Percentiles rank a stretch among this genome's conserved stretches.
These are phyloP conservation scores for Bruguiera sexangula DNA, from an alignment of 345 rosid species.

Conservation along the genomic window DNA sequence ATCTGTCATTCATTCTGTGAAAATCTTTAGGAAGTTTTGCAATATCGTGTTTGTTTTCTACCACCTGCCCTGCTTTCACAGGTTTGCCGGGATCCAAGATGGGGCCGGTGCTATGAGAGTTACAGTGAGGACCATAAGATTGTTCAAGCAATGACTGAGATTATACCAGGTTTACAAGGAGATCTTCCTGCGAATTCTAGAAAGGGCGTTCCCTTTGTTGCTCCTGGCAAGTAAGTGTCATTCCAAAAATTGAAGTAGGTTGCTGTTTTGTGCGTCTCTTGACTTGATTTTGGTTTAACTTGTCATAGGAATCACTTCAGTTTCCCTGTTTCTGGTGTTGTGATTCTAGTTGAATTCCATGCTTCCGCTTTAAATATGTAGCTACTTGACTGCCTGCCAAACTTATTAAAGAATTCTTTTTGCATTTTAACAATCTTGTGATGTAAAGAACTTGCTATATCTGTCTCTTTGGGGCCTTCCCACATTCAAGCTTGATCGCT, in stretches of 20 bases:
- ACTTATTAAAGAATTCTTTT: no score
- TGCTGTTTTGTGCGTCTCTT: not conserved
- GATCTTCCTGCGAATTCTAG: constrained; percentile 14
- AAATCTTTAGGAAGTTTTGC: not conserved
- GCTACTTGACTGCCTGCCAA: no score
- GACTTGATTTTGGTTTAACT: no score
- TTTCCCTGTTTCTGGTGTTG: no score
- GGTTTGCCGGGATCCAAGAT: constrained; percentile 48
- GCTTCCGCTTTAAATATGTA: no score
- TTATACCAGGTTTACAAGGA: constrained; percentile 42
- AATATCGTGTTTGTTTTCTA: not conserved
- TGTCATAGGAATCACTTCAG: no score
- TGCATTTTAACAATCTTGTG: no score
- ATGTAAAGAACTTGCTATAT: no score
- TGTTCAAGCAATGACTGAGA: constrained; percentile 29
- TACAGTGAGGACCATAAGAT: constrained; percentile 38
- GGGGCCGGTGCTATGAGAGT: constrained; percentile 46
- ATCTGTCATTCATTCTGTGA: not conserved
- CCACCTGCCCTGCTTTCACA: constrained; percentile 3
- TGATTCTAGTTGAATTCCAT: no score
- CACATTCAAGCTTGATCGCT: not conserved
- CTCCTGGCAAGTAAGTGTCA: constrained; percentile 26
- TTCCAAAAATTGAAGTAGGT: not conserved
- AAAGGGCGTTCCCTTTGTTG: constrained; percentile 32
- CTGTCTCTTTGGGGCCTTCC: not conserved